A percentile compares a stretch with the other conserved stretches of the same genome.
Evolutionary conservation across 2,329 filamentous ascomycete genomes (phyloP).

Genomic region (Aspergillus pseudoviridinutans): DNA sequence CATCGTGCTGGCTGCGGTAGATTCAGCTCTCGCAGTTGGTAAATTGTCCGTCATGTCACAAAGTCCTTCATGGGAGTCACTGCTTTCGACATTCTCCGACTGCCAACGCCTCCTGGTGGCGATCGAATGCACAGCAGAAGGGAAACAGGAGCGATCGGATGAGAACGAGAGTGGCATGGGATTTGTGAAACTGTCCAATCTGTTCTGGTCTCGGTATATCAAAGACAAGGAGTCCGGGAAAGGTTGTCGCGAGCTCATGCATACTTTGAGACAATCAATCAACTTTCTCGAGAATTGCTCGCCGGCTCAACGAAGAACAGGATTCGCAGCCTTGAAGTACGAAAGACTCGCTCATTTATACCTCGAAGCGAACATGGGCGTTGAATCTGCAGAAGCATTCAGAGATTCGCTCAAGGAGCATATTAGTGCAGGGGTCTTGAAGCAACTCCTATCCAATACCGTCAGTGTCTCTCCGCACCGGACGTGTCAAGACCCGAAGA

Average conservation of each 20-base stretch:
- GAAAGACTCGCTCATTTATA: constrained; percentile 43
- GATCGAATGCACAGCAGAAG: constrained; percentile 18
- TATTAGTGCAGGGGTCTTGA: constrained; percentile 35
- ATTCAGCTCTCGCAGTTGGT: constrained; percentile 38
- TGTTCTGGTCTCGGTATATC: constrained; percentile 46
- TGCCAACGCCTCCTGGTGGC: constrained; percentile 33
- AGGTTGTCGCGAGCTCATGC: constrained; percentile 32
- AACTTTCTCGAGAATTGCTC: constrained; percentile 33
- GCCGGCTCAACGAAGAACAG: constrained; percentile 31
- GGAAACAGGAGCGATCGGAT: constrained; percentile 10
- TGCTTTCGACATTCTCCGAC: constrained; percentile 34
- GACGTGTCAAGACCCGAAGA: constrained; percentile 33
- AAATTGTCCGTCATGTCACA: constrained; percentile 36
- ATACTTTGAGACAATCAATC: constrained; percentile 39
- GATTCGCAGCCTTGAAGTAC: constrained; percentile 41
- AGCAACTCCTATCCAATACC: constrained; percentile 24
- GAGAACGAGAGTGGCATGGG: constrained; percentile 23
- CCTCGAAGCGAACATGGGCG: constrained; percentile 32
- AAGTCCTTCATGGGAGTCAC: constrained; percentile 35
- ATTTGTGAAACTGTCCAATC: constrained; percentile 42
- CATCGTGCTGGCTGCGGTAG: constrained; percentile 38
- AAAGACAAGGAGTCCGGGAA: constrained; percentile 38
- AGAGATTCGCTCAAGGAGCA: constrained; percentile 39
- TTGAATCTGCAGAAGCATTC: constrained; percentile 36
- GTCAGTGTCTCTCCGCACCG: constrained; percentile 22